Percentiles rank a stretch among this genome's conserved stretches.
Conservation (phyloP, 345 rosid species). For the Hibiscus mutabilis region DNA sequence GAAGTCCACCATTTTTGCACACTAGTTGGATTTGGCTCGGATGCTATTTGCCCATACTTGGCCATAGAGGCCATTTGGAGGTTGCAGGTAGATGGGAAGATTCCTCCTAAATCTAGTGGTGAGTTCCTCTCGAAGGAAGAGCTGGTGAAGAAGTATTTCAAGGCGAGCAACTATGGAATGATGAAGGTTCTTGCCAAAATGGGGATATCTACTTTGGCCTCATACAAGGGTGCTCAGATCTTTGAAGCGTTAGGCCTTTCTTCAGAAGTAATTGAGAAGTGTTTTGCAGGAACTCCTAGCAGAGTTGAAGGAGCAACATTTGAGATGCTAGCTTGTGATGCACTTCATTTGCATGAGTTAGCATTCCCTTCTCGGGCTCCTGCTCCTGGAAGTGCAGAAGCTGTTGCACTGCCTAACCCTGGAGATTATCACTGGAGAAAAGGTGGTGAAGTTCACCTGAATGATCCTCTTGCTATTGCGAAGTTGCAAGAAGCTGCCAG, state of each 20-base stretch:
- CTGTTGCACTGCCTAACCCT: constrained; percentile 83
- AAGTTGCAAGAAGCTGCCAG: constrained; percentile 96
- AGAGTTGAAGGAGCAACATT: constrained; percentile 98
- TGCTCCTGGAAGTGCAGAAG: constrained; percentile 96
- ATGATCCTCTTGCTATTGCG: constrained; percentile 95
- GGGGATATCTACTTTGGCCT: constrained; percentile 98
- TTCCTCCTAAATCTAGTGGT: constrained; percentile 78
- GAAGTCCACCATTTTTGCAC: constrained; percentile 99
- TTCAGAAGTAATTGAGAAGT: constrained; percentile 85
- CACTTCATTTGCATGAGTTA: constrained; percentile 73
- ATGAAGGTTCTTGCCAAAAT: constrained; percentile 99
- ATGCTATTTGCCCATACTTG: constrained; percentile 94
- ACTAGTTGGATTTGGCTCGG: constrained; percentile 92
- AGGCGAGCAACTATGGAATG: constrained; percentile 99
- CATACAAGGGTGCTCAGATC: constrained; percentile 98
- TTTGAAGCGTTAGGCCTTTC: constrained; percentile 98
- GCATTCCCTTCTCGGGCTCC: constrained; percentile 68
- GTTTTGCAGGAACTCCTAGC: constrained; percentile 99
- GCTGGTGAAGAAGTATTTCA: constrained; percentile 83
- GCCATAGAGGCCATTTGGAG: constrained; percentile 84
- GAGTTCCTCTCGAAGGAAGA: constrained; percentile 77
- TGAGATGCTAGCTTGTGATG: constrained; percentile 92
- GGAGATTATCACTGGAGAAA: constrained; percentile 99
- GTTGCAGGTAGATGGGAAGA: constrained; percentile 90
- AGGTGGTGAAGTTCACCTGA: constrained; percentile 91